These are phyloP conservation scores for Hibiscus syriacus DNA, from an alignment of 345 rosid genomes.

Conservation along the genomic window DNA sequence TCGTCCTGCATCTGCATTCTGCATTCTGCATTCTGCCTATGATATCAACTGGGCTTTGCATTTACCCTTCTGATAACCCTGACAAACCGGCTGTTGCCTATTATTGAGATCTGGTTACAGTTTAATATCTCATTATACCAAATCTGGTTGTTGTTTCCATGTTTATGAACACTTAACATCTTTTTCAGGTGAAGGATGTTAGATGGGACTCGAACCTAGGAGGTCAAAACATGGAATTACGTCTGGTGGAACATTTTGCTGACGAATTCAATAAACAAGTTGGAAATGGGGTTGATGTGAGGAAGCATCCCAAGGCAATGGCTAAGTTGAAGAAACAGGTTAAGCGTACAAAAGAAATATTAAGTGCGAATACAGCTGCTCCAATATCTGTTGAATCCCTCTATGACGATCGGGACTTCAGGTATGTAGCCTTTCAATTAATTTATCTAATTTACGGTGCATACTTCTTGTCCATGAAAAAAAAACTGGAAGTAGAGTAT, in stretches of 20 bases:
- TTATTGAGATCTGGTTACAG: not conserved
- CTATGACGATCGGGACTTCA: slow-evolving; percentile 84
- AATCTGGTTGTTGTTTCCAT: slow-evolving; percentile 5
- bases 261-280: slow-evolving; percentile 91
- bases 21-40: no score
- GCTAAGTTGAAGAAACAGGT: slow-evolving; percentile 98
- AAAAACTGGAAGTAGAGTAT: not conserved
- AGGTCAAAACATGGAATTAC: slow-evolving; percentile 82
- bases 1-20: no score
- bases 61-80: no score
- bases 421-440: slow-evolving; percentile 31
- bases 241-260: slow-evolving; percentile 82
- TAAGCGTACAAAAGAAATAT: slow-evolving; percentile 94
- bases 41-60: no score
- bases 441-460: not conserved
- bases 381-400: slow-evolving; percentile 94
- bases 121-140: no score
- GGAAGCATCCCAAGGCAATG: slow-evolving; percentile 89
- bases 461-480: not conserved
- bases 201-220: slow-evolving; percentile 95
- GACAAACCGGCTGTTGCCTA: not conserved
- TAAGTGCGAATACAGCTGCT: slow-evolving; percentile 87
- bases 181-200: slow-evolving; percentile 81
- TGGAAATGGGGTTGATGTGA: slow-evolving; percentile 86
- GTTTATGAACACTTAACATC: slow-evolving; percentile 2